Conservation (phyloP, 345 rosid genomes). For the Hypericum androsaemum region DNA sequence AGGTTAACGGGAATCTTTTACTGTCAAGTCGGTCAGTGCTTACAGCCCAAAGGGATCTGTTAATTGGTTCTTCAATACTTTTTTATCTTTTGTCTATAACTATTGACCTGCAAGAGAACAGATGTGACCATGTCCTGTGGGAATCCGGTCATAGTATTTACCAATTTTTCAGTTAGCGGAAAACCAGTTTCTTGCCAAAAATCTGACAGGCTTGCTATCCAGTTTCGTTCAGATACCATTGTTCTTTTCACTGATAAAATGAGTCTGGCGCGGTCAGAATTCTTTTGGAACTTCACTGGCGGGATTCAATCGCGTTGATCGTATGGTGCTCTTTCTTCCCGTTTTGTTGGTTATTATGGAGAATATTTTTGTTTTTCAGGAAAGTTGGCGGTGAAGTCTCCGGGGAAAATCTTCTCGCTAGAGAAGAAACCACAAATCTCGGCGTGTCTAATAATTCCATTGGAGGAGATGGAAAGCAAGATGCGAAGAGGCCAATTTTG, state of each 20-base stretch:
- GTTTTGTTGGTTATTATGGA: too few relatives aligned
- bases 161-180: too few relatives aligned
- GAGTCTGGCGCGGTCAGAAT: too few relatives aligned
- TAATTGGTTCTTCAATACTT: conserved; percentile 21
- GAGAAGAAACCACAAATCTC: conserved; percentile 23
- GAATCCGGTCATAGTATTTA: too few relatives aligned
- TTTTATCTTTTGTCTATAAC: neutral
- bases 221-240: too few relatives aligned
- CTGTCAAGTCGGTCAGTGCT: conserved; percentile 41
- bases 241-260: too few relatives aligned
- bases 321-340: too few relatives aligned
- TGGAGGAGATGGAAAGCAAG: conserved; percentile 19
- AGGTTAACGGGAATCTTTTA: conserved; percentile 64
- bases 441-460: conserved; percentile 19
- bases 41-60: conserved; percentile 27
- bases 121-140: too few relatives aligned
- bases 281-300: neutral
- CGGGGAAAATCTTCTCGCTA: conserved; percentile 13
- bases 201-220: too few relatives aligned
- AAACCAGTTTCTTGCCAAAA: too few relatives aligned
- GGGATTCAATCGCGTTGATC: too few relatives aligned
- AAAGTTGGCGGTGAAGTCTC: conserved; percentile 22
- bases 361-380: conserved; percentile 30
- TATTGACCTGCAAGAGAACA: too few relatives aligned
- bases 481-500: conserved; percentile 32